phyloP scores from a whole-genome alignment of 441 rosid species.

The Flueggea neowawraea region DNA sequence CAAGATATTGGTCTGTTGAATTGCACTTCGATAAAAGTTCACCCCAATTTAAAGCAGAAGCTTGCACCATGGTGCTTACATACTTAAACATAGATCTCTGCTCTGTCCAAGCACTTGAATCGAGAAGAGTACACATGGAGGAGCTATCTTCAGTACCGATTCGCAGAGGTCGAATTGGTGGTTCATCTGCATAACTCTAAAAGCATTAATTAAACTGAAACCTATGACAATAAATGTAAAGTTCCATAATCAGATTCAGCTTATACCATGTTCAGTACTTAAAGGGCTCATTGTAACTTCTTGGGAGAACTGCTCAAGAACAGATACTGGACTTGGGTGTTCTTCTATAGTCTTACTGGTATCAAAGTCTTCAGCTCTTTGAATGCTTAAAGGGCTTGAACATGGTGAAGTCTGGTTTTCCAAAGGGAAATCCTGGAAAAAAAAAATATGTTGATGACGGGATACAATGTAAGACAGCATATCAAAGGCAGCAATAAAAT shows the following conservation, averaged over 20 bases:
- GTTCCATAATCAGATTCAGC: slow-evolving; percentile 1
- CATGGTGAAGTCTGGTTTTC: slow-evolving; percentile 19
- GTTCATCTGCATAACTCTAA: slow-evolving; percentile 33
- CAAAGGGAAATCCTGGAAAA: slow-evolving; percentile 32
- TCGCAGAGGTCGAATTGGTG: slow-evolving; percentile 12
- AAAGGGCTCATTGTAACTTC: slow-evolving; percentile 39
- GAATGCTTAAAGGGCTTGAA: slow-evolving; percentile 23
- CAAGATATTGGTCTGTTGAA: slow-evolving; percentile 35
- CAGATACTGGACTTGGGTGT: slow-evolving; percentile 77
- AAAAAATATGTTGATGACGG: slow-evolving; percentile 5
- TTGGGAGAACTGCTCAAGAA: slow-evolving; percentile 43
- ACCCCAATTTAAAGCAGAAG: slow-evolving; percentile 53
- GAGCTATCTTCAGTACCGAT: slow-evolving; percentile 24
- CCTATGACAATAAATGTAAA: neutral
- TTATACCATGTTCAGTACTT: slow-evolving; percentile 39
- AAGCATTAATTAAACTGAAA: slow-evolving; percentile 2
- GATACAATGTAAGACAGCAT: neutral
- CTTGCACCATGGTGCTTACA: slow-evolving; percentile 38
- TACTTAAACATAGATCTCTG: slow-evolving; percentile 31
- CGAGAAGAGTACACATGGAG: slow-evolving; percentile 8
- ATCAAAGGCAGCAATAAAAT: slow-evolving; percentile 4
- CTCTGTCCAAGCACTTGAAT: slow-evolving; percentile 10
- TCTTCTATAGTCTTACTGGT: slow-evolving; percentile 29
- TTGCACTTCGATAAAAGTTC: slow-evolving; percentile 41
- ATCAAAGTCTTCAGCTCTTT: slow-evolving; percentile 19